These are phyloP conservation scores for Chlorophyllum brunneum DNA, from an alignment of 768 basidiomycete genomes.

Conservation along the genomic window DNA sequence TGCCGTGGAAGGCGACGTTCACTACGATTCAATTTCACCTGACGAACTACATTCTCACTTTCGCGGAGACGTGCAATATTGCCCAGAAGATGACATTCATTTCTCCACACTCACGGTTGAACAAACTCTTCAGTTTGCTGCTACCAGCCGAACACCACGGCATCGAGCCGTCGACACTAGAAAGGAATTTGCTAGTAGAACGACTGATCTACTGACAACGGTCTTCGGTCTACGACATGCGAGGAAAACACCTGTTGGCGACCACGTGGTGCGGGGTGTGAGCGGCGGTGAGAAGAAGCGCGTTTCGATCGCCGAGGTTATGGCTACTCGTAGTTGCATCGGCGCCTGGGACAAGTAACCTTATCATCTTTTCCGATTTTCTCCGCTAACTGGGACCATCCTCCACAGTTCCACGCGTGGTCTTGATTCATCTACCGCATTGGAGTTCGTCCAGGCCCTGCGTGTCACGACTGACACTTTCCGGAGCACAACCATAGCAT, in stretches of 20 bases:
- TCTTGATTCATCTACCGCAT: slow-evolving; percentile 64
- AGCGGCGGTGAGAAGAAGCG: slow-evolving; percentile 80
- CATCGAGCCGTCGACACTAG: slow-evolving; percentile 42
- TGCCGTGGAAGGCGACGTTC: slow-evolving; percentile 62
- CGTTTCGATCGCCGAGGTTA: slow-evolving; percentile 67
- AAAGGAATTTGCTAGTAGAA: slow-evolving; percentile 35
- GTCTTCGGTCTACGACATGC: slow-evolving; percentile 77
- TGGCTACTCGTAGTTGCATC: slow-evolving; percentile 55
- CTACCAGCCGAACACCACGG: slow-evolving; percentile 63
- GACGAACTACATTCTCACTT: slow-evolving; percentile 58
- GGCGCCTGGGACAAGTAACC: slow-evolving; percentile 66
- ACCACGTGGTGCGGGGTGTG: slow-evolving; percentile 69
- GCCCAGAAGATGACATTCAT: slow-evolving; percentile 83
- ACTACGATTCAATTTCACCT: slow-evolving; percentile 74
- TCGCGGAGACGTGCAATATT: slow-evolving; percentile 79
- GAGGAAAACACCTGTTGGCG: slow-evolving; percentile 70
- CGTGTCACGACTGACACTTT: slow-evolving; percentile 59
- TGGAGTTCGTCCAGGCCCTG: slow-evolving; percentile 68
- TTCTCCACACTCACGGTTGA: slow-evolving; percentile 81
- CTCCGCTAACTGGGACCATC: background rate
- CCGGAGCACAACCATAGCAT: slow-evolving; percentile 65
- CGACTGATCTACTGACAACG: slow-evolving; percentile 53
- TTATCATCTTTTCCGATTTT: background rate
- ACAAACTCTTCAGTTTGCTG: slow-evolving; percentile 70
- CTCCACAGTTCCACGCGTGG: slow-evolving; percentile 54